Percentiles rank a stretch among this genome's conserved stretches.
Evolutionary conservation across 1,284 basidiomycete genomes (phyloP).

Genomic region (Violaceomyces palustris): DNA sequence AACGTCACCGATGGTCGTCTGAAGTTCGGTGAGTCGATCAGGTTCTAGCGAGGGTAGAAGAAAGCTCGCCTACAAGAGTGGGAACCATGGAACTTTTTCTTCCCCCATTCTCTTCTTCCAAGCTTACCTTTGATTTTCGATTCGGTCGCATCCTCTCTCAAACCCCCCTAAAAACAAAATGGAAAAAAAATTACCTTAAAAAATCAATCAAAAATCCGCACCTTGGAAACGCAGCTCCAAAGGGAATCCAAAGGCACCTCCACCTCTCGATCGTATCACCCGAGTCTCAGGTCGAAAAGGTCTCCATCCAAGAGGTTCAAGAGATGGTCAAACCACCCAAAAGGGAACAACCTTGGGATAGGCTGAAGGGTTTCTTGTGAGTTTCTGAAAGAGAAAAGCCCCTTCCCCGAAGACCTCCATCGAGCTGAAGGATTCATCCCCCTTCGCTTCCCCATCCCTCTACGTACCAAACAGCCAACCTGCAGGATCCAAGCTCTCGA

Average conservation of each 20-base stretch:
- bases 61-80: too few species aligned
- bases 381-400: conserved; percentile 8
- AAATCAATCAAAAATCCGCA: too few species aligned
- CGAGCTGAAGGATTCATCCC: too few species aligned
- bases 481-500: conserved; percentile 2
- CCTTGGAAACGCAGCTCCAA: too few species aligned
- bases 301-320: conserved; percentile 3
- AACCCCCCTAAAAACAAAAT: too few species aligned
- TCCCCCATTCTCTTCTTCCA: too few species aligned
- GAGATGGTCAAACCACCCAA: conserved; percentile 11
- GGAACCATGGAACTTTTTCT: too few species aligned
- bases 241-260: conserved; percentile 12
- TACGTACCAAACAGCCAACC: conserved; percentile 8
- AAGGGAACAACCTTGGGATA: conserved; percentile 36
- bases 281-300: conserved; percentile 10
- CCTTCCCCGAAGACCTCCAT: conserved; percentile 3
- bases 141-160: too few species aligned
- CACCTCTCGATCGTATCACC: conserved; percentile 22
- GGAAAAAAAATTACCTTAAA: too few species aligned
- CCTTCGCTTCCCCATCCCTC: too few species aligned
- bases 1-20: conserved; percentile 12
- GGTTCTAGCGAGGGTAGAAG: background rate
- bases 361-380: conserved; percentile 26
- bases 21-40: conserved; percentile 3
- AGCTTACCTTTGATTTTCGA: too few species aligned